Percentiles rank a stretch among this genome's conserved stretches.
These are phyloP conservation scores for Astrothelium macrocarpum DNA, from an alignment of 495 filamentous ascomycete genomes.

Conservation along the genomic window DNA sequence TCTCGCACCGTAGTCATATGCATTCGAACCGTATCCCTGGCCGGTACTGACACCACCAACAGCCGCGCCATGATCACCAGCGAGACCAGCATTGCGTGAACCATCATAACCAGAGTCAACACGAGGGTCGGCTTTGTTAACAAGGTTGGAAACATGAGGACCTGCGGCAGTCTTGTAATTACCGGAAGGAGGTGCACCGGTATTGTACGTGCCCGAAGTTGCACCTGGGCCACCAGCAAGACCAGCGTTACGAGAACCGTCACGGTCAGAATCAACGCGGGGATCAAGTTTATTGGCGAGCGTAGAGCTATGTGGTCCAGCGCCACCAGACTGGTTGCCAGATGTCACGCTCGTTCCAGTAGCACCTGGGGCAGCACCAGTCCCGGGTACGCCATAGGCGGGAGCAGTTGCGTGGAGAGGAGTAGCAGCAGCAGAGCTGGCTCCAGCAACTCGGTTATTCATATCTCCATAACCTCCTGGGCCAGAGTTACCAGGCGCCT, in stretches of 20 bases:
- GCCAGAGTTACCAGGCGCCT: not conserved
- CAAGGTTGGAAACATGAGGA: slow-evolving; percentile 35
- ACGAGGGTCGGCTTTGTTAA: slow-evolving; percentile 42
- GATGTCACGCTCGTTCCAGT: not conserved
- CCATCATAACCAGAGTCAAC: slow-evolving; percentile 36
- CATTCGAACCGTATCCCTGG: not conserved
- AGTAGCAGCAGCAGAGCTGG: not conserved
- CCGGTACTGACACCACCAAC: not conserved
- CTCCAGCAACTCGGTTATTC: not conserved
- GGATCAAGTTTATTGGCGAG: not conserved
- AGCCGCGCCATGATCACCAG: not conserved
- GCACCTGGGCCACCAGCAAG: not conserved
- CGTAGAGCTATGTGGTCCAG: not conserved
- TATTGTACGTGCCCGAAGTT: not conserved
- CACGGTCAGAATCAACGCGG: not conserved
- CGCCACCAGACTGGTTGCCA: not conserved
- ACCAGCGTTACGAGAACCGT: not conserved
- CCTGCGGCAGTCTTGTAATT: slow-evolving; percentile 17
- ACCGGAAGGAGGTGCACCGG: not conserved
- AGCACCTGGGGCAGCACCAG: not conserved
- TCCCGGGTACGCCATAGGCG: not conserved
- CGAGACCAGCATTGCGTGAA: not conserved
- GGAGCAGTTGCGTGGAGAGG: not conserved
- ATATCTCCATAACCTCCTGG: not conserved
- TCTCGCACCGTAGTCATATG: not conserved